A percentile compares a stretch with the other conserved stretches of the same genome.
phyloP scores from a whole-genome alignment of 2,329 filamentous ascomycete genomes.

The Cytospora chrysosperma region DNA sequence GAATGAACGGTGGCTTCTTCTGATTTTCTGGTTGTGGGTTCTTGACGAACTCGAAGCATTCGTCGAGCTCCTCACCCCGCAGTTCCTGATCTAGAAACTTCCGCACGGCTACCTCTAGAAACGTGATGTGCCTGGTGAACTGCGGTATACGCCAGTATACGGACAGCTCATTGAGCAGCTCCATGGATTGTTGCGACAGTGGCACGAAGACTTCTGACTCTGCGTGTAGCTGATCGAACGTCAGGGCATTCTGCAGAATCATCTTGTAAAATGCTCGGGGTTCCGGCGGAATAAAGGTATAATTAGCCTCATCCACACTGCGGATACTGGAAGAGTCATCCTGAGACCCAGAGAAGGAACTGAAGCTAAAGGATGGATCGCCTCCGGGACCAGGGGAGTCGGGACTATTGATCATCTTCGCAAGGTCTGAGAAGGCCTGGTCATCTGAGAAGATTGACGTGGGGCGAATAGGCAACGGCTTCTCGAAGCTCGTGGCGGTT shows the following conservation, averaged over 20 bases:
- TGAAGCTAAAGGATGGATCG: constrained; percentile 69
- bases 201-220: constrained; percentile 50
- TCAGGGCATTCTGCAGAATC: constrained; percentile 74
- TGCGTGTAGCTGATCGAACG: constrained; percentile 59
- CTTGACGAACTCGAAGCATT: constrained; percentile 80
- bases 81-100: constrained; percentile 86
- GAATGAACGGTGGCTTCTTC: constrained; percentile 61
- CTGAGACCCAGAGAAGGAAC: constrained; percentile 56
- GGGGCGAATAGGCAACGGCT: constrained; percentile 56
- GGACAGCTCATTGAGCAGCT: constrained; percentile 81
- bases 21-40: constrained; percentile 62
- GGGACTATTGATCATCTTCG: constrained; percentile 49
- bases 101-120: constrained; percentile 80
- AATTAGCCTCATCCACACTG: constrained; percentile 63
- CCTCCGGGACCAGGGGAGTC: constrained; percentile 44
- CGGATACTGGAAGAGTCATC: constrained; percentile 52
- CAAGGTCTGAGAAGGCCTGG: constrained; percentile 52
- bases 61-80: constrained; percentile 76
- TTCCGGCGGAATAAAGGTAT: constrained; percentile 87
- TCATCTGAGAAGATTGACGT: constrained; percentile 48
- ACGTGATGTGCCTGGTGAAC: constrained; percentile 74
- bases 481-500: constrained; percentile 61
- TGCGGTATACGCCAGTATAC: constrained; percentile 87
- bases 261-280: constrained; percentile 80
- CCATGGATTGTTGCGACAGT: constrained; percentile 75